phyloP scores from a whole-genome alignment of 106 monocot species.

The Agapanthus africanus region DNA sequence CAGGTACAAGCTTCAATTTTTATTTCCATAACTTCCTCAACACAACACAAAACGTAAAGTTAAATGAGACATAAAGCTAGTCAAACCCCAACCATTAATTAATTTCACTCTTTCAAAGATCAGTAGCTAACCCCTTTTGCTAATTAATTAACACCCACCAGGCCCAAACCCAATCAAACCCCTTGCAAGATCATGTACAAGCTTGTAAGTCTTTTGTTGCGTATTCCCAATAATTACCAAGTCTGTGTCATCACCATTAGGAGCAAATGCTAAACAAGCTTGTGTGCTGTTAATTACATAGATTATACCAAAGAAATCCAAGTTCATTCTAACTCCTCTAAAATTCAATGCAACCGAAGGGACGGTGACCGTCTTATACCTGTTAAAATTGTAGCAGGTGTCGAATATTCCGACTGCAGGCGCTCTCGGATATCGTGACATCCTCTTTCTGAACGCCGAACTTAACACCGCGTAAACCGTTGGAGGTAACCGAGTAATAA shows the following conservation, averaged over 20 bases:
- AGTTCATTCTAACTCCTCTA: constrained; percentile 25
- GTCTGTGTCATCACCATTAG: constrained; percentile 16
- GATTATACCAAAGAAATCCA: constrained; percentile 26
- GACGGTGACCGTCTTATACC: constrained; percentile 9
- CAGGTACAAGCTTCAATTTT: no score
- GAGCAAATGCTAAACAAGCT: constrained; percentile 57
- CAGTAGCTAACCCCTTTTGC: no score
- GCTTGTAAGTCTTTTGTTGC: constrained; percentile 26
- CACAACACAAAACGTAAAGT: no score
- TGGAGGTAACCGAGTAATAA: constrained; percentile 29
- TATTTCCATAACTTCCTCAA: no score
- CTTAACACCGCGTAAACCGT: constrained; percentile 31
- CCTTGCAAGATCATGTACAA: constrained; percentile 24
- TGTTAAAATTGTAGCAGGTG: constrained; percentile 58
- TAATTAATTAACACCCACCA: constrained; percentile 9
- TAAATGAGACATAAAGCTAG: no score
- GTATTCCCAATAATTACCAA: constrained; percentile 28
- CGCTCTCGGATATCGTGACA: constrained; percentile 36
- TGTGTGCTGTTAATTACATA: constrained; percentile 14
- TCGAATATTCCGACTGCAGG: constrained; percentile 46
- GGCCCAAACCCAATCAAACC: constrained; percentile 22
- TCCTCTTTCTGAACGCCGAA: constrained; percentile 18
- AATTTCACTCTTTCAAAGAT: no score
- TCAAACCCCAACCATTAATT: no score
- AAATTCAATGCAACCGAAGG: constrained; percentile 41